phyloP scores from a whole-genome alignment of 192 early-diverging fungal genomes.

The Pilaira anomala region DNA sequence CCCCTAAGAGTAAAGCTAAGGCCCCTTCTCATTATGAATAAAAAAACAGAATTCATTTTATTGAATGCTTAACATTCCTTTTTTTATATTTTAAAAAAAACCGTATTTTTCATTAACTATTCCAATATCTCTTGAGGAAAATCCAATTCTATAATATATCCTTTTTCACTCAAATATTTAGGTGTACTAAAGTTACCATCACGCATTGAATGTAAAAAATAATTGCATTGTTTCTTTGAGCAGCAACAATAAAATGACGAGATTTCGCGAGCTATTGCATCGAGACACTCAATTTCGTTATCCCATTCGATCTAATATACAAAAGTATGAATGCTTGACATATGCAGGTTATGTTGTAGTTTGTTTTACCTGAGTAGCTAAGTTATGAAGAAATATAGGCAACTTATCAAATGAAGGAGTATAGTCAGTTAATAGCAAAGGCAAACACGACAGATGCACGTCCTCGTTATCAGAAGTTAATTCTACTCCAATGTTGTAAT shows the following conservation, averaged over 20 bases:
- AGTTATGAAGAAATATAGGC: background rate
- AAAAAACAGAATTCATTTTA: too few species aligned
- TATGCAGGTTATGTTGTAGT: too few species aligned
- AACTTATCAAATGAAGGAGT: background rate
- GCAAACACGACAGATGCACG: background rate
- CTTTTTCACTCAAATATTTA: background rate
- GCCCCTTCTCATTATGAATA: too few species aligned
- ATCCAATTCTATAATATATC: background rate
- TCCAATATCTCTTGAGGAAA: background rate
- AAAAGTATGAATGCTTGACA: too few species aligned
- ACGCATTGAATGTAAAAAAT: background rate
- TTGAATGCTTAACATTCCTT: too few species aligned
- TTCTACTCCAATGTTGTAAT: background rate
- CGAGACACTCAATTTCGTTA: conserved; percentile 3
- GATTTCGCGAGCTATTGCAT: conserved; percentile 2
- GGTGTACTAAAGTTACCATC: background rate
- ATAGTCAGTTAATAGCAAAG: background rate
- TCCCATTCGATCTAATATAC: background rate
- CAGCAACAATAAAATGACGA: background rate
- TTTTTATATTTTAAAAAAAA: background rate
- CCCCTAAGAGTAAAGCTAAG: too few species aligned
- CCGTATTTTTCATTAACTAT: background rate
- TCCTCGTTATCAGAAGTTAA: background rate
- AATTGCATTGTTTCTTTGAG: background rate
- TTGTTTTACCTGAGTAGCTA: background rate